These are phyloP conservation scores for Trifolium repens DNA, from an alignment of 306 rosid genomes.

Conservation along the genomic window DNA sequence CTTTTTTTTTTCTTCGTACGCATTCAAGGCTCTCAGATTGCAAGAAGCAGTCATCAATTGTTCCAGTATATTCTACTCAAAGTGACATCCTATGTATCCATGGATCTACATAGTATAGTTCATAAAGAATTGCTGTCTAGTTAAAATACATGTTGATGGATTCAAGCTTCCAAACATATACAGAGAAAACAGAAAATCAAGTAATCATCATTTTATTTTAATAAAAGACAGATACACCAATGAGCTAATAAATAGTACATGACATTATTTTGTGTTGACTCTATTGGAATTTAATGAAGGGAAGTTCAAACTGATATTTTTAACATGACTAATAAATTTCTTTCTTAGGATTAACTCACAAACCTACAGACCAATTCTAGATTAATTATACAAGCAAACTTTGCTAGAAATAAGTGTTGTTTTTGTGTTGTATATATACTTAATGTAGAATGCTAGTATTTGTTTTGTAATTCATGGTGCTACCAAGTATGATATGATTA, in stretches of 20 bases:
- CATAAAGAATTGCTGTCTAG: slow-evolving; percentile 18
- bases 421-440: slow-evolving; percentile 6
- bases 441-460: background rate
- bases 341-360: background rate
- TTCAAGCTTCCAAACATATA: slow-evolving; percentile 1
- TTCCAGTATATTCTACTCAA: slow-evolving; percentile 65
- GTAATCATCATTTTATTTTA: background rate
- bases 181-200: background rate
- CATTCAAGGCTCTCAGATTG: slow-evolving; percentile 88
- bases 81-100: slow-evolving; percentile 92
- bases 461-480: slow-evolving; percentile 7
- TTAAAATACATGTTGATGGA: slow-evolving; percentile 19
- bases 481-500: background rate
- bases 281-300: too few species aligned
- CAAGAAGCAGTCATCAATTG: slow-evolving; percentile 73
- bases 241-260: too few species aligned
- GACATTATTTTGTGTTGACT: too few species aligned
- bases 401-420: background rate
- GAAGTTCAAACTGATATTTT: too few species aligned
- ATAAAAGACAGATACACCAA: too few species aligned
- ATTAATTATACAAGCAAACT: background rate
- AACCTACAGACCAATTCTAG: background rate
- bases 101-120: slow-evolving; percentile 54
- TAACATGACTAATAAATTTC: background rate
- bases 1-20: slow-evolving; percentile 50